Base-by-base conservation (phyloP, 106 monocot genomes). In the Dioscorea zingiberensis region DNA sequence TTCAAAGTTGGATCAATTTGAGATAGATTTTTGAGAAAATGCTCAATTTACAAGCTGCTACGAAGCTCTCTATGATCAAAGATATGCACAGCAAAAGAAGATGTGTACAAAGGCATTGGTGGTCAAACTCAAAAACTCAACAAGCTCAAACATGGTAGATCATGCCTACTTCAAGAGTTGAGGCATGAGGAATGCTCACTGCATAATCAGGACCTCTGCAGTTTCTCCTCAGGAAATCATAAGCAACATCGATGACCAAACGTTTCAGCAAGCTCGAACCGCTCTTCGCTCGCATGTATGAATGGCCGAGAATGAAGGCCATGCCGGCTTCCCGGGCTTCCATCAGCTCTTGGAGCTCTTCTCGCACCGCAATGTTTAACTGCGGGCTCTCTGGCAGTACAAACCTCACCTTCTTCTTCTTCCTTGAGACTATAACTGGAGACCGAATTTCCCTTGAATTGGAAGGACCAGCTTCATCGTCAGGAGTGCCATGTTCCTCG, bases 281-380 rank as follows among this genome's bases (percentile, higher is more conserved):
- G 1, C 75, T 78, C 80, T 99, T 99, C 3, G 98, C 85, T 49
- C 71, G 82, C 68, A 99, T 80, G 46, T 89, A 71, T 14, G 79
- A 86, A 66, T 87, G 79, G 21, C 89, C 84, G 1, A 87, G 60
- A 68, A 99, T 99, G 82, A 99, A 99, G 27, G 84, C 93, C 82
- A 93, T 80, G n/a, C 98, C 98, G 1, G 98, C 77, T 58, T 99
- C 93, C 69, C 98, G 80, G 0, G 98, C 98, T 55, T 99, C 89
- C 71, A 73, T 73, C 24, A 99, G 68, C 54, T 99, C 98, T 18
- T 72, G 74, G 66, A 99, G 44, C 82, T 99, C 98, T 25, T 84
- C 84, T 25, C 54, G 73, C 26, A 68, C 70, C 5, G 38, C 48
- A 0, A 63, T 25, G 25, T 83, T 70, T 56, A 82, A 46, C 58